Evolutionary conservation across 2,329 filamentous ascomycete species (phyloP), one percentile per base, ranked within the genome.

Genomic region (Pseudogymnoascus sp.): DNA sequence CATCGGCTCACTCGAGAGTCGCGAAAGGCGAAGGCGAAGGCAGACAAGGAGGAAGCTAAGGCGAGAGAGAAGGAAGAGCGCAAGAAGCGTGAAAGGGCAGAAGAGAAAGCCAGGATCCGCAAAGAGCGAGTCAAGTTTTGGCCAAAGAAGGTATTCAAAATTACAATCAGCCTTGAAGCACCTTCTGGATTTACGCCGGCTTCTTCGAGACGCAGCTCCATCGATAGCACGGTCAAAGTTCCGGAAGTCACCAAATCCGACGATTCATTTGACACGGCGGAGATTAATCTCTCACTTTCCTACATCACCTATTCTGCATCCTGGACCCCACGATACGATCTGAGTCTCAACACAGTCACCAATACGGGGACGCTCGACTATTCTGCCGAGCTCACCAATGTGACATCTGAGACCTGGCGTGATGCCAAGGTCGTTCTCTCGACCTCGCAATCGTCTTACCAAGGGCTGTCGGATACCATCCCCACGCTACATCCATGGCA

Each of bases 331-430:
- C 76, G 79, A 14, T 82, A 82, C 65, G 78, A 83, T 65, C 69
- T 82, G 36, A 76, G 71, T n/a, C 75, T 83, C 11, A 72, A 73
- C 60, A 75, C 74, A 3, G 66, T 70, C 39, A 71, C 73, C 16
- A 66, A 68, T 8, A 70, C 67, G 4, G 74, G 73, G 2, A 60
- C 70, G 4, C 71, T 82, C 45, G 73, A 77, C 18, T 83, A 83
- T 66, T 75, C 78, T 21, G 86, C 86, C 40, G 81, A 86, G 60
- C 77, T 81, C 34, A 78, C 76, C 21, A 79, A 84, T 67, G 73
- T 72, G 12, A 80, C 78, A 2, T 77, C 77, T 0, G 81, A 83
- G 65, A 81, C 77, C 29, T 82, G 77, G 75, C 73, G 73, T 3
- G 76, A 80, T 66, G 74, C 74, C 60, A 74, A 77, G 66, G 68